Evolutionary conservation across 2,329 filamentous ascomycete species (phyloP), one percentile per base, ranked within the genome.

Genomic region (Leptographium procerum): DNA sequence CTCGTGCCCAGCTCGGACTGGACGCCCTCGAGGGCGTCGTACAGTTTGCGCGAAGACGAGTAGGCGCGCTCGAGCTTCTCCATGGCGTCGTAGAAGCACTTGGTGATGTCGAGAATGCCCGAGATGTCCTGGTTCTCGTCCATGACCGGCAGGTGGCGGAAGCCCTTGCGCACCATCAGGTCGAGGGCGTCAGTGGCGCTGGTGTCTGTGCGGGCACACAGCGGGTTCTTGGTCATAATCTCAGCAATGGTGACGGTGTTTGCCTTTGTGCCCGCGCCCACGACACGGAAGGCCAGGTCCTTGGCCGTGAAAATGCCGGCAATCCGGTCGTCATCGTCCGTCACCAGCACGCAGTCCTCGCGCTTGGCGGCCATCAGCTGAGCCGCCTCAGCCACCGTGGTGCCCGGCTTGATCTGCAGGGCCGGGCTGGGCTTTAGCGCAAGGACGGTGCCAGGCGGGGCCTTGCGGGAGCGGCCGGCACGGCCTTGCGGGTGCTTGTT

Each of bases 1-100:
- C 88, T 96, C 56, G 92, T 88, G 47, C 94, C 94, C 40, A 99
- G 80, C 73, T 99, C 94, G 2, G 92, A 96, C 74, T 99, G 94
- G 3, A 99, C 94, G 72, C 94, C 94, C 74, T 99, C 94, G 60
- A 99, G 77, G 36, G 94, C 94, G 77, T 97, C 94, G 72, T 99
- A 97, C 26, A 99, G 82, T 74, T 96, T 96, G 65, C 94, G 85
- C n/a, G 94, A 99, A 19, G 94, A 97, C 64, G 90, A 91, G 72
- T 99, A 99, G 55, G 94, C 94, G 56, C 94, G 87, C 78, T 99
- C 94, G 61, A 99, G 77, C 78, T 99, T 99, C 78, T 99, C 94
- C 94, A 99, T 99, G 50, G 94, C 94, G 74, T 99, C 94, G 74
- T 99, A 99, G 74, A 99, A 99, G 75, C 94, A 99, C 75, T 97